Percentiles rank a stretch among this genome's conserved stretches.
Evolutionary conservation across 495 filamentous ascomycete species (phyloP).

Genomic region (Xylaria castorea): DNA sequence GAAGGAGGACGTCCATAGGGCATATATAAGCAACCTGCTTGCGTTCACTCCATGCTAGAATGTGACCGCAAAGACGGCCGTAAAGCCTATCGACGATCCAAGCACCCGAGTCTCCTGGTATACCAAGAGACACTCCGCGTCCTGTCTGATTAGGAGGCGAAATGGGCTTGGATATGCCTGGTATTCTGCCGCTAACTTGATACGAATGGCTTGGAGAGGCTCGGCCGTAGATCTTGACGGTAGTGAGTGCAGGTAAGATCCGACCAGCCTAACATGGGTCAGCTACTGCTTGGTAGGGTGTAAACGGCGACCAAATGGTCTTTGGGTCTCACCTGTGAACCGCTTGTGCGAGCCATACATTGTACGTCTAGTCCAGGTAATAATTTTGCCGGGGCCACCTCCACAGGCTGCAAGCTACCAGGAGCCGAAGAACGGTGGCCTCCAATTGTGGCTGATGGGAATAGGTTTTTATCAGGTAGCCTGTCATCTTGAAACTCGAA

Average conservation of each 20-base stretch:
- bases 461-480: slow-evolving; percentile 71
- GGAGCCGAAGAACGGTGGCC: slow-evolving; percentile 38
- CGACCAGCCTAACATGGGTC: slow-evolving; percentile 62
- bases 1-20: slow-evolving; percentile 89
- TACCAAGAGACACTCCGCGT: slow-evolving; percentile 51
- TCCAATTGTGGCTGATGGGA: slow-evolving; percentile 54
- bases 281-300: background rate
- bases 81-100: slow-evolving; percentile 87
- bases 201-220: slow-evolving; percentile 82
- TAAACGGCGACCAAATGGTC: background rate
- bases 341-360: slow-evolving; percentile 89
- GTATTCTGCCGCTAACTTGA: slow-evolving; percentile 68
- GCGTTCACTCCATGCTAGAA: slow-evolving; percentile 82
- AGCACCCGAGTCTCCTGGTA: slow-evolving; percentile 89
- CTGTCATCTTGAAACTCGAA: slow-evolving; percentile 79
- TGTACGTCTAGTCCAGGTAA: slow-evolving; percentile 80
- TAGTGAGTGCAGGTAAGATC: slow-evolving; percentile 75
- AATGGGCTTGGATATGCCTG: slow-evolving; percentile 27
- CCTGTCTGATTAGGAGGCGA: slow-evolving; percentile 9
- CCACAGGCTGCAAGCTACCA: slow-evolving; percentile 46
- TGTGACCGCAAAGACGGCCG: slow-evolving; percentile 86
- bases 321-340: slow-evolving; percentile 58
- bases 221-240: slow-evolving; percentile 82
- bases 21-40: slow-evolving; percentile 85
- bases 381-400: slow-evolving; percentile 50